Evolutionary conservation across 805 yeast genomes (phyloP).

Genomic region (Kluyveromyces siamensis): DNA sequence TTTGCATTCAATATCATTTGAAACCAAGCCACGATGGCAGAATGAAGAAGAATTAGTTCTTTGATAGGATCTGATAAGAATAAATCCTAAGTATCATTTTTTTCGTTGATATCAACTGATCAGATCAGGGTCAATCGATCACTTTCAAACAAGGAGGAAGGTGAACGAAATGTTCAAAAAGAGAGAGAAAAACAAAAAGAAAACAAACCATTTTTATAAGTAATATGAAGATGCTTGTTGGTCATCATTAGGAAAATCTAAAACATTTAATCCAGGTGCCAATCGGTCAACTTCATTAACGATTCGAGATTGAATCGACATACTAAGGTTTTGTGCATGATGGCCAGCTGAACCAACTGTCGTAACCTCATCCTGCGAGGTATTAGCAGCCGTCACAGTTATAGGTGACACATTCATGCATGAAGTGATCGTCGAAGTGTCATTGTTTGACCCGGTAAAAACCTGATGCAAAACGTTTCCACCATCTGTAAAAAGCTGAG

Average conservation of each 20-base stretch:
- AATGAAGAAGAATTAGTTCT: too few relatives aligned
- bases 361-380: slow-evolving; percentile 4
- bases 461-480: slow-evolving; percentile 1
- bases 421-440: slow-evolving; percentile 7
- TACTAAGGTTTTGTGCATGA: slow-evolving; percentile 3
- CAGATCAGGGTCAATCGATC: too few relatives aligned
- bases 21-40: not conserved
- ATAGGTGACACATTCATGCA: slow-evolving; percentile 7
- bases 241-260: slow-evolving; percentile 1
- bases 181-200: too few relatives aligned
- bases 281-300: slow-evolving; percentile 9
- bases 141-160: too few relatives aligned
- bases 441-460: slow-evolving; percentile 2
- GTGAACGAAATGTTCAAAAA: too few relatives aligned
- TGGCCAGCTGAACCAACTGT: slow-evolving; percentile 1
- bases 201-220: not conserved
- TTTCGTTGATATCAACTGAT: too few relatives aligned
- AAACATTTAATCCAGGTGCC: slow-evolving; percentile 4
- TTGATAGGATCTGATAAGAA: not conserved
- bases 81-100: too few relatives aligned
- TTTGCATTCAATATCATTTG: not conserved
- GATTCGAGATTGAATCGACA: slow-evolving; percentile 4
- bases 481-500: not conserved
- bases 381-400: slow-evolving; percentile 4
- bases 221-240: not conserved